Percentiles rank a stretch among this genome's conserved stretches.
Conservation (phyloP, 129 eudicot species). For the Flaveria bidentis region DNA sequence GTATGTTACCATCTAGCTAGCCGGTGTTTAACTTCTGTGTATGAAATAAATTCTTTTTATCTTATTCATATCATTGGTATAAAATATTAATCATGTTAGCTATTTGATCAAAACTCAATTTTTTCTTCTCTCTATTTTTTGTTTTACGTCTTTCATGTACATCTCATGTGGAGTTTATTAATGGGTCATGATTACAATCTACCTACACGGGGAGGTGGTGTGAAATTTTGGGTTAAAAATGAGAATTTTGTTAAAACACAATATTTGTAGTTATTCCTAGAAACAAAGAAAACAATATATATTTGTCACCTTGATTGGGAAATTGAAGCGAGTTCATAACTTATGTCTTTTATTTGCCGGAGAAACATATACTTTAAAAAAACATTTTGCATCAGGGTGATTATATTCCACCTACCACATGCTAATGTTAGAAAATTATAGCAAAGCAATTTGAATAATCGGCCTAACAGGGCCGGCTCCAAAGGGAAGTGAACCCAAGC, state of each 20-base stretch:
- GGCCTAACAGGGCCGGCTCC: neutral
- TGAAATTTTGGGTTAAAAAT: no score
- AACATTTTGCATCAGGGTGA: neutral
- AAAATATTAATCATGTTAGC: no score
- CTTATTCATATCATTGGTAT: slow-evolving; percentile 7
- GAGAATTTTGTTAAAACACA: no score
- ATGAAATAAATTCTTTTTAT: slow-evolving; percentile 22
- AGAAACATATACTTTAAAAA: neutral
- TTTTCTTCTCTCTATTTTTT: no score
- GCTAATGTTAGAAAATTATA: neutral
- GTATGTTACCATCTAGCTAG: slow-evolving; percentile 14
- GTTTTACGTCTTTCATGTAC: no score
- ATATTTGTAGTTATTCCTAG: no score
- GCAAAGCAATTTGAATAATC: neutral
- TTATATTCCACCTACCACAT: neutral
- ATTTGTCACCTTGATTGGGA: neutral
- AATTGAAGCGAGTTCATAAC: neutral
- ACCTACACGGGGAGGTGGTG: no score
- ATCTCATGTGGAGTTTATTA: no score
- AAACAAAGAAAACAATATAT: no score
- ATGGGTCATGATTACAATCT: no score
- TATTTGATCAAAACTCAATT: no score
- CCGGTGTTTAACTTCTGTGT: neutral
- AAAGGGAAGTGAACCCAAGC: no score
- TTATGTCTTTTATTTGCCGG: neutral